Base-by-base conservation (phyloP, 2,329 filamentous ascomycete species). In the Aphanocladium album region DNA sequence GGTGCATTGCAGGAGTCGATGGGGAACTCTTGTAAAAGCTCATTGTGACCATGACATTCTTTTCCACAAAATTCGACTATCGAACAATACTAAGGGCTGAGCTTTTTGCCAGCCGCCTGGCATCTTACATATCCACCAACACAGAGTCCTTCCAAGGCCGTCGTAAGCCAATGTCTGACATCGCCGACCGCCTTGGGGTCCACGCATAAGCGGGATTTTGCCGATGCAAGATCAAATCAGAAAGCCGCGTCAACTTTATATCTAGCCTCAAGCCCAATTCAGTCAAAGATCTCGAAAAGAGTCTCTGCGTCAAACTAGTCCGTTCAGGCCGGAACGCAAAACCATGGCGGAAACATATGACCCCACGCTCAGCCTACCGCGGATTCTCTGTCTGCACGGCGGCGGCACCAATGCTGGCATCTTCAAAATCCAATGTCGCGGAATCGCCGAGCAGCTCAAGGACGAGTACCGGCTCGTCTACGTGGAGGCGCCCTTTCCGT, bases 371-470 rank as follows among this genome's bases (percentile, higher is more conserved):
- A 57, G 60, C 39, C 72, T 78, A n/a, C 87, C 87, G 3, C 84
- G 88, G 50, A 83, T 91, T 63, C 84, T 91, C 65, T 90, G 87
- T 71, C 82, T 91, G 9, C 88, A 90, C 72, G 88, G 88, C 67
- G 88, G 88, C 66, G 88, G 88, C 60, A 83, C 85, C 62, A 90
- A 87, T 65, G 84, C 80, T 14, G 71, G 78, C 50, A 83, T 90
- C 68, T 90, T 90, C 77, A 75, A 78, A 61, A 71, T 79, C 19
- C 88, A 91, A 74, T 83, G 84, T 64, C 86, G 88, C 61, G 75
- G 75, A 41, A 62, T 80, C 46, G 65, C 66, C 25, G 65, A 68
- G 37, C 66, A 67, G 27, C 79, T 89, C 0, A 69, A 74, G 49
- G 72, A 79, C 8, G 73, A 80, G 61, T 91, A 89, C 73, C 83